Conservation (phyloP, 139 green algal genomes). For the Tetratostichococcus sp. region DNA sequence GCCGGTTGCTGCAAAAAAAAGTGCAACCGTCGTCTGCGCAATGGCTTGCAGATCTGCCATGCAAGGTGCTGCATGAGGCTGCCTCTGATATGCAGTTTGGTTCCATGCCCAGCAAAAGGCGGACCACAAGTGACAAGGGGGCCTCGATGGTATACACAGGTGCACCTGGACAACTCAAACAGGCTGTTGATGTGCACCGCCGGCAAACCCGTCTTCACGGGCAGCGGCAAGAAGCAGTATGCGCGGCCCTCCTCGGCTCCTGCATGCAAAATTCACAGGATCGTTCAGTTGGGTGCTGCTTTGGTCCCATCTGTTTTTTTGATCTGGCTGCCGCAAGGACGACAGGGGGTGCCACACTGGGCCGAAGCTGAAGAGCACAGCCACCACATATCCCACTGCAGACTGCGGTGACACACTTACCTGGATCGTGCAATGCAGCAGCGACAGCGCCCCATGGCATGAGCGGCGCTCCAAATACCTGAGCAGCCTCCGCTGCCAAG, state of each 20-base stretch:
- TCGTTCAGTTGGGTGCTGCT: no score
- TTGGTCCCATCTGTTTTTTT: no score
- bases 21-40: no score
- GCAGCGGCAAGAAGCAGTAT: slow-evolving; percentile 76
- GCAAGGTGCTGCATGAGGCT: no score
- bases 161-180: slow-evolving; percentile 62
- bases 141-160: no score
- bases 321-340: no score
- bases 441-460: slow-evolving; percentile 62
- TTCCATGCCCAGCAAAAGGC: no score
- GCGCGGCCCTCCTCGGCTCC: slow-evolving; percentile 20
- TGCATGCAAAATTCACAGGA: not conserved
- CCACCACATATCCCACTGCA: not conserved
- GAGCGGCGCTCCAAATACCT: slow-evolving; percentile 48
- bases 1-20: slow-evolving; percentile 35
- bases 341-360: no score
- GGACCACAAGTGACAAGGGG: no score
- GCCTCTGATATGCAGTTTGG: no score
- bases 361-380: no score
- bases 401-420: no score
- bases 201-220: slow-evolving; percentile 47
- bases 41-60: not conserved
- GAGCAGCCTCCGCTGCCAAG: slow-evolving; percentile 27
- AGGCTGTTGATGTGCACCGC: slow-evolving; percentile 66
- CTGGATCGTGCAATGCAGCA: slow-evolving; percentile 15